phyloP scores from a whole-genome alignment of 2,329 filamentous ascomycete species.

The Graphilbum fragrans region DNA sequence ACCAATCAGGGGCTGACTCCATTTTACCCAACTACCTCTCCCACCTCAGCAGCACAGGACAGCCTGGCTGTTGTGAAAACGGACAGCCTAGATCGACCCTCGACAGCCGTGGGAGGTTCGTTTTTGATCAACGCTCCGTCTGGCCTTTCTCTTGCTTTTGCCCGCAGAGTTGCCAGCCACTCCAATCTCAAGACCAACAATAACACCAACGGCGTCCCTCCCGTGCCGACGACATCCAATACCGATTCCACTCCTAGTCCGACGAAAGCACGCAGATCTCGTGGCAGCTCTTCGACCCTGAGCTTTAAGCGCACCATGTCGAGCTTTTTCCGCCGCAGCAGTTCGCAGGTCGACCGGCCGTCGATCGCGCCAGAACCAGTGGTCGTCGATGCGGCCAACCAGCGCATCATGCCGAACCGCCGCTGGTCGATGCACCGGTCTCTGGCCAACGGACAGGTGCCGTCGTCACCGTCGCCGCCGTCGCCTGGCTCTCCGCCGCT shows the following conservation, averaged over 20 bases:
- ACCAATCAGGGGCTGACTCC: too few relatives aligned
- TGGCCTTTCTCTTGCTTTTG: too few relatives aligned
- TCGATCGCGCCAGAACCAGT: constrained; percentile 4
- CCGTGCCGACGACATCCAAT: background rate
- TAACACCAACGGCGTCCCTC: background rate
- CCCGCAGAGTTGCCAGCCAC: too few relatives aligned
- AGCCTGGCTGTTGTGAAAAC: background rate
- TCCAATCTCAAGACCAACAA: too few relatives aligned
- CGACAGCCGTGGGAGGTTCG: constrained; percentile 8
- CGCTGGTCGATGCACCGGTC: constrained; percentile 34
- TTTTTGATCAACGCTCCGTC: constrained; percentile 6
- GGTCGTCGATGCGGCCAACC: constrained; percentile 12
- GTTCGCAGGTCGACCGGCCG: constrained; percentile 18
- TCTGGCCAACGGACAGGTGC: constrained; percentile 32
- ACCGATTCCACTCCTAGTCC: constrained; percentile 14
- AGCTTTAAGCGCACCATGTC: constrained; percentile 38
- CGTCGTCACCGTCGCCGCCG: constrained; percentile 38
- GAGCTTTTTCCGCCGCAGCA: constrained; percentile 32
- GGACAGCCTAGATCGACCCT: constrained; percentile 2
- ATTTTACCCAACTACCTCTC: too few relatives aligned
- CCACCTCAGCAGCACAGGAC: background rate
- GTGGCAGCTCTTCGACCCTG: constrained; percentile 24
- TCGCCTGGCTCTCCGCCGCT: constrained; percentile 32
- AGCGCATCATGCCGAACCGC: constrained; percentile 18
- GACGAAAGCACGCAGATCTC: constrained; percentile 21